Evolutionary conservation across 441 rosid species (phyloP).

Genomic region (Syzygium syzygioides): DNA sequence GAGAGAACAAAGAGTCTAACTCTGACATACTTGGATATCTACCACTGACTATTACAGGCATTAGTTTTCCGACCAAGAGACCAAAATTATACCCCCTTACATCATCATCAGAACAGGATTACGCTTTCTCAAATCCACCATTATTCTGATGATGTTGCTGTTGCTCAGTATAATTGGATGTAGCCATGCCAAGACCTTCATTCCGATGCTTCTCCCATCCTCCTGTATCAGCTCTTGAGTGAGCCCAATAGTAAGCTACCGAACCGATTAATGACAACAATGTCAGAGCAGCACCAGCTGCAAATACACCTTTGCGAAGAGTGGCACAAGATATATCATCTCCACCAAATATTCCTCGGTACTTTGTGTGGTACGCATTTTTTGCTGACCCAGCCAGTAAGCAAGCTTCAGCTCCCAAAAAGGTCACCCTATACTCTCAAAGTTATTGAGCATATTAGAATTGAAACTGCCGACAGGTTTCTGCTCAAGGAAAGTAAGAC

Average conservation of each 20-base stretch:
- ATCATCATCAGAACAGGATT: neutral
- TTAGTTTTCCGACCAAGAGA: neutral
- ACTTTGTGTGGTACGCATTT: conserved; percentile 87
- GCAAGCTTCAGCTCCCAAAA: conserved; percentile 92
- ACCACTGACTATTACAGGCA: neutral
- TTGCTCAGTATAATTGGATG: conserved; percentile 25
- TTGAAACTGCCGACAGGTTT: neutral
- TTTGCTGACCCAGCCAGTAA: conserved; percentile 87
- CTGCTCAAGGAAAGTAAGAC: neutral
- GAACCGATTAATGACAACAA: conserved; percentile 59
- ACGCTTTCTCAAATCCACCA: conserved; percentile 36
- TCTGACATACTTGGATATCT: neutral
- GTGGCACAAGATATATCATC: conserved; percentile 57
- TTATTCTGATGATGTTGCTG: conserved; percentile 22
- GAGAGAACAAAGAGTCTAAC: neutral
- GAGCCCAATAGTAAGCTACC: conserved; percentile 70
- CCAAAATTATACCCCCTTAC: neutral
- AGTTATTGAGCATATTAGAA: neutral
- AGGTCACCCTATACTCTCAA: conserved; percentile 47
- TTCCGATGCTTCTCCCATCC: conserved; percentile 91
- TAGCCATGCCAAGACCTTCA: conserved; percentile 57
- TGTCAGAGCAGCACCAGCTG: conserved; percentile 86
- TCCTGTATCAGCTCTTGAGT: conserved; percentile 83
- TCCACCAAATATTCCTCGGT: conserved; percentile 36
- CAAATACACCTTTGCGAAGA: conserved; percentile 87